Evolutionary conservation across 2,329 filamentous ascomycete species (phyloP), one percentile per base, ranked within the genome.

Genomic region (Helicocarpus griseus): DNA sequence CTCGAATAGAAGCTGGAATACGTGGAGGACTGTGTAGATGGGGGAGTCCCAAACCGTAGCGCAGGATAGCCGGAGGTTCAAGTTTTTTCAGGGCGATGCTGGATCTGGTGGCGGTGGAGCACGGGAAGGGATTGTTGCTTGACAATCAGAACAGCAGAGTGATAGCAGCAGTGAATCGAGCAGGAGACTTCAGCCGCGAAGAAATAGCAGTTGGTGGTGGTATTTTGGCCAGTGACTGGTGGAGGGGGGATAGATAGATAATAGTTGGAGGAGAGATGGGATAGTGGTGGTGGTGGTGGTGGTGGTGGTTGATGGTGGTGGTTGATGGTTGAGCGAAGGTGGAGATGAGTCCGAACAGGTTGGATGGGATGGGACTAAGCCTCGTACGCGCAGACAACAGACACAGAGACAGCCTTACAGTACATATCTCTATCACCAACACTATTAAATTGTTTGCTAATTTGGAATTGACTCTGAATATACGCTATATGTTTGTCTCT

Each of bases 111-210:
- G 40, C 53, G 14, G 45, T 49, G 35, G 40, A 31, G 26, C 28
- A n/a, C n/a, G 17, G 39, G 36, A 45, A 54, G 41, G 28, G n/a
- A 48, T 48, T 48, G 46, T 39, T 38, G 46, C 22, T 38, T 5
- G 35, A 39, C 17, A 33, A 28, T 28, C 35, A 39, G 22, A 17
- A 17, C 17, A 49, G 22, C 22, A 31, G 38, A 7, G 43, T 28
- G 17, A 7, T 36, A 14, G 13, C 19, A 47, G 44, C 29, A 35
- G 44, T 9, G 26, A 29, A 14, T 11, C 43, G 17, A 47, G 9
- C 21, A 47, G 6, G 19, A 24, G 24, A 28, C n/a, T 44, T 44
- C 26, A 44, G 24, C 22, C 17, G 41, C 14, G n/a, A 31, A 29
- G 26, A 29, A 31, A 47, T 19, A 22, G 43, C 2, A n/a, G 2